Percentiles rank a stretch among this genome's conserved stretches.
These are phyloP conservation scores for Capsicum pubescens DNA, from an alignment of 257 asterid species.

Conservation along the genomic window DNA sequence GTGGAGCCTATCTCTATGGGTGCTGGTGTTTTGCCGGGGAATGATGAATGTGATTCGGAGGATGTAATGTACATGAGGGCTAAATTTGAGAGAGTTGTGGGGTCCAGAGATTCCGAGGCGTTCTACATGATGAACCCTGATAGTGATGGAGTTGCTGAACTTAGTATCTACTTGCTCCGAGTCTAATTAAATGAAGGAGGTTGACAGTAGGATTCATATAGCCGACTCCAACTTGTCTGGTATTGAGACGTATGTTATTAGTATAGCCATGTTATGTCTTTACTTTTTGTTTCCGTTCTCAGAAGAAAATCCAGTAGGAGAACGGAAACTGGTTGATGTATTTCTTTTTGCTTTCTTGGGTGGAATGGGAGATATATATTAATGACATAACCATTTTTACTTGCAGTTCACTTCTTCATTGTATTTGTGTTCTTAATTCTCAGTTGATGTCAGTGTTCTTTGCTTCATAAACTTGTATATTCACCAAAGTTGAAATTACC, in stretches of 20 bases:
- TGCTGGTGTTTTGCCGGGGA: constrained; percentile 53
- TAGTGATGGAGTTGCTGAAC: constrained; percentile 59
- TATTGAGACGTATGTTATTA: constrained; percentile 7
- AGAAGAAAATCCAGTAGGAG: neutral
- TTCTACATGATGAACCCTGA: constrained; percentile 72
- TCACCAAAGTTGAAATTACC: neutral
- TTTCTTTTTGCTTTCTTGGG: neutral
- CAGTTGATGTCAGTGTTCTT: neutral
- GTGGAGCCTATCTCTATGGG: constrained; percentile 67
- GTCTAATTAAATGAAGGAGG: constrained; percentile 27
- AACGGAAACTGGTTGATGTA: constrained; percentile 6
- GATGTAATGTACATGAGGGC: constrained; percentile 65
- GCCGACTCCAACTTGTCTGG: neutral
- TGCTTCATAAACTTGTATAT: neutral
- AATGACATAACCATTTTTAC: constrained; percentile 7
- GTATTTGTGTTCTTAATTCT: constrained; percentile 3
- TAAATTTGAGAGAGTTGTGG: constrained; percentile 67
- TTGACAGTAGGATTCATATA: neutral
- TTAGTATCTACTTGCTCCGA: constrained; percentile 62
- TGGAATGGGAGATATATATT: constrained; percentile 21
- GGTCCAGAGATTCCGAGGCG: constrained; percentile 68
- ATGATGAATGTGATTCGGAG: constrained; percentile 30
- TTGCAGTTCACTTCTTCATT: constrained; percentile 20
- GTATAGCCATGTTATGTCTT: neutral
- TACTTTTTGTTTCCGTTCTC: neutral